Conservation (phyloP, 805 yeast genomes). For the Sugiyamaella valdiviana region DNA sequence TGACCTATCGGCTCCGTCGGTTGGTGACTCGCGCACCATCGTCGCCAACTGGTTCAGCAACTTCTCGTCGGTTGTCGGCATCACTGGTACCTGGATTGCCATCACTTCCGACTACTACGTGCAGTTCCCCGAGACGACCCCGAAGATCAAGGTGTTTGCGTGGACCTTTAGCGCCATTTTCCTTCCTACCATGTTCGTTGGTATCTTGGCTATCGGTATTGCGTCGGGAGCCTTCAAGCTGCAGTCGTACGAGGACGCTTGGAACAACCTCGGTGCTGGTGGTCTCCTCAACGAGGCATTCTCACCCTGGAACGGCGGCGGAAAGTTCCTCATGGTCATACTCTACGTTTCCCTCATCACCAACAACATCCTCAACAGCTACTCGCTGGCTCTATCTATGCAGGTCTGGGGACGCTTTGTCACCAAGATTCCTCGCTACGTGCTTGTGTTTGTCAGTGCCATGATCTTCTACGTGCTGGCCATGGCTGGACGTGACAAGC, state of each 20-base stretch:
- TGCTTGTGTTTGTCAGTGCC: slow-evolving; percentile 61
- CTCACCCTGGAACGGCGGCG: slow-evolving; percentile 66
- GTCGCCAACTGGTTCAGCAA: slow-evolving; percentile 68
- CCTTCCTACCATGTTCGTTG: slow-evolving; percentile 71
- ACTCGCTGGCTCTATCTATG: slow-evolving; percentile 73
- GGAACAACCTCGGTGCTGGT: slow-evolving; percentile 60
- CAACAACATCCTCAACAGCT: slow-evolving; percentile 73
- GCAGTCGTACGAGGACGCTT: slow-evolving; percentile 52
- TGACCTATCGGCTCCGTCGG: slow-evolving; percentile 29
- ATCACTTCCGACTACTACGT: slow-evolving; percentile 81
- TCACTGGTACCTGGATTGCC: slow-evolving; percentile 86
- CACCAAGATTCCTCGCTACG: slow-evolving; percentile 69
- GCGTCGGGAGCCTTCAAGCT: slow-evolving; percentile 59
- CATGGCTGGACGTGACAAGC: slow-evolving; percentile 66
- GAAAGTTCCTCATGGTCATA: slow-evolving; percentile 65
- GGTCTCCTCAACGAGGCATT: slow-evolving; percentile 65
- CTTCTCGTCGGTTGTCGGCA: slow-evolving; percentile 67
- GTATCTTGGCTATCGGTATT: slow-evolving; percentile 62
- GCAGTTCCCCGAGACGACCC: slow-evolving; percentile 66
- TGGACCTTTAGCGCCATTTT: slow-evolving; percentile 62
- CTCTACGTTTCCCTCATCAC: slow-evolving; percentile 71
- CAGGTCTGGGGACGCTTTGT: slow-evolving; percentile 48
- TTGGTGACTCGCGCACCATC: slow-evolving; percentile 38
- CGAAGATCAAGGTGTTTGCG: slow-evolving; percentile 47
- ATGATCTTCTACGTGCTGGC: slow-evolving; percentile 63